Percentiles rank a stretch among this genome's conserved stretches.
Evolutionary conservation across 2,329 filamentous ascomycete species (phyloP).

Genomic region (Colletotrichum neosansevieriae): DNA sequence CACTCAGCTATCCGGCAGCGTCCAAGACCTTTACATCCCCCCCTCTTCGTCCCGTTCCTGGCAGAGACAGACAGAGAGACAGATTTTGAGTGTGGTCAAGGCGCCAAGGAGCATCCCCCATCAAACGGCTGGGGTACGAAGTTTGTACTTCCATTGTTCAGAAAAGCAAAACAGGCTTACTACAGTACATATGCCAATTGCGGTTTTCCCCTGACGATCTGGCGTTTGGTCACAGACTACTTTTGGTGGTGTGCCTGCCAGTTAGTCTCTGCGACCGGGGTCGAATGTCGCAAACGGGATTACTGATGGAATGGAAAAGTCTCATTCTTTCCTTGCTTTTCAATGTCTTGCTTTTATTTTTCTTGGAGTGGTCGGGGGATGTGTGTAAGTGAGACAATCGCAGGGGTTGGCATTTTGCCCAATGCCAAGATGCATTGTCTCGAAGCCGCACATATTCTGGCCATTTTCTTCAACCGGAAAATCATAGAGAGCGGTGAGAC

Average conservation of each 20-base stretch:
- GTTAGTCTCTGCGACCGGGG: slow-evolving; percentile 28
- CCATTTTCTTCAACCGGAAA: neutral
- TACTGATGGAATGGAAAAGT: slow-evolving; percentile 14
- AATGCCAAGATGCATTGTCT: slow-evolving; percentile 2
- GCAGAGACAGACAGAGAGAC: neutral
- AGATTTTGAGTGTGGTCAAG: slow-evolving; percentile 35
- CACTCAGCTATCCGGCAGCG: neutral
- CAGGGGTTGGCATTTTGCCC: neutral
- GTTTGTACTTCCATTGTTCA: neutral
- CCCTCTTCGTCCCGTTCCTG: neutral
- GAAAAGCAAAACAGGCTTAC: no score
- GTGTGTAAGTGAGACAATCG: neutral
- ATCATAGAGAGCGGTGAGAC: slow-evolving; percentile 17
- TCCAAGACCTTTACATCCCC: neutral
- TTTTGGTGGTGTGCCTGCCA: slow-evolving; percentile 28
- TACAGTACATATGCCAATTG: neutral
- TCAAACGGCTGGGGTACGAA: neutral
- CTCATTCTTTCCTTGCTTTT: neutral
- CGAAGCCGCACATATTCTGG: neutral
- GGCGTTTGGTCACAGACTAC: slow-evolving; percentile 17
- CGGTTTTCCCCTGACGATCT: slow-evolving; percentile 32
- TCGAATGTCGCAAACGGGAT: slow-evolving; percentile 13
- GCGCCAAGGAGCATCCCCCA: neutral
- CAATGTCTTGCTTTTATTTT: slow-evolving; percentile 2
- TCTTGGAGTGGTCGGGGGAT: neutral